Evolutionary conservation across 768 basidiomycete genomes (phyloP).

Genomic region (Pulveroboletus sp.): DNA sequence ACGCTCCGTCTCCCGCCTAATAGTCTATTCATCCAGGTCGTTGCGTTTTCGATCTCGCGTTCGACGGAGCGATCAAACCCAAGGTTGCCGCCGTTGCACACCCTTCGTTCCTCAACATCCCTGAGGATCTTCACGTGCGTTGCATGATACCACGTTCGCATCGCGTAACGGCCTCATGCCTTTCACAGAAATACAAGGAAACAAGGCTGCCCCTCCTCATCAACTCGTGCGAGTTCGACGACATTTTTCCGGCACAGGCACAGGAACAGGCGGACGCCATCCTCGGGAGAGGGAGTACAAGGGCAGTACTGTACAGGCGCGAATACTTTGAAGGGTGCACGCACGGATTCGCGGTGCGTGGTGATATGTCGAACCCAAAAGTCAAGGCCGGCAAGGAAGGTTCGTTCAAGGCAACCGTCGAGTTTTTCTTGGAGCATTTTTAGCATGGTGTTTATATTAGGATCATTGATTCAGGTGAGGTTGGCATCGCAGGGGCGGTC

Average conservation of each 20-base stretch:
- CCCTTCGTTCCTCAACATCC: neutral
- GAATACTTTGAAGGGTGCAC: constrained; percentile 45
- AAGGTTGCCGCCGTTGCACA: neutral
- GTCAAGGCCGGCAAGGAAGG: constrained; percentile 62
- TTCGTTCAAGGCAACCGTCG: constrained; percentile 51
- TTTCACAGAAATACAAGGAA: no score
- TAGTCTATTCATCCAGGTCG: constrained; percentile 26
- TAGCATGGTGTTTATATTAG: no score
- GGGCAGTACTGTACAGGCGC: constrained; percentile 47
- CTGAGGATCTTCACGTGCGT: neutral
- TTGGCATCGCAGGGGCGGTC: no score
- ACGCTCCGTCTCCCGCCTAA: no score
- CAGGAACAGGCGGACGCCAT: no score
- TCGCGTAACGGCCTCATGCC: no score
- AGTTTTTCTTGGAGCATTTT: constrained; percentile 42
- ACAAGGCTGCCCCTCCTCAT: no score
- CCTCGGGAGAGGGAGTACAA: neutral
- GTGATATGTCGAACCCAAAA: constrained; percentile 43
- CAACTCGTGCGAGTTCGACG: no score
- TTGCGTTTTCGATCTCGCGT: constrained; percentile 20
- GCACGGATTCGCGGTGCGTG: constrained; percentile 54
- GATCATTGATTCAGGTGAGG: no score
- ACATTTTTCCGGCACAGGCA: no score
- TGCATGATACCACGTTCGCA: no score
- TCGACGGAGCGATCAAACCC: neutral